Evolutionary conservation across 1,139 yeast genomes (phyloP).

Genomic region (Hyphopichia wangnamkhiaoensis): DNA sequence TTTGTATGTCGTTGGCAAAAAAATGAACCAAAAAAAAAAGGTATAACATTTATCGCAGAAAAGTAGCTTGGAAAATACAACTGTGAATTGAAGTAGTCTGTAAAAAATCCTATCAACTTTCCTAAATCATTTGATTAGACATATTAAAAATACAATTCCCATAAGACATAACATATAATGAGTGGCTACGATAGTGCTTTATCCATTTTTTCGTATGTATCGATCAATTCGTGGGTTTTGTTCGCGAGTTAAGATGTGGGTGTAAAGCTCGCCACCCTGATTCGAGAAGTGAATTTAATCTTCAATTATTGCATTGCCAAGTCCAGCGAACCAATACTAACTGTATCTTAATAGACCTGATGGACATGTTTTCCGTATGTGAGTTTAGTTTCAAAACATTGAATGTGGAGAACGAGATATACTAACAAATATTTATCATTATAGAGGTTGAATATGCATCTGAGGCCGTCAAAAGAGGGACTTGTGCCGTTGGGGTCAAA

Average conservation of each 20-base stretch:
- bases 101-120: not conserved
- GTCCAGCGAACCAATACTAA: too few species aligned
- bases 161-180: too few species aligned
- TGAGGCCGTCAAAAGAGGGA: constrained; percentile 98
- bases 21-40: not conserved
- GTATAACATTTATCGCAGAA: not conserved
- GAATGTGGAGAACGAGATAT: constrained; percentile 7
- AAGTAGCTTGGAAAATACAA: not conserved
- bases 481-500: constrained; percentile 96
- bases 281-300: not conserved
- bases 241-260: not conserved
- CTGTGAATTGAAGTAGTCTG: not conserved
- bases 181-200: constrained; percentile 99
- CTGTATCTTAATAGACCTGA: constrained; percentile 68
- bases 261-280: constrained; percentile 1
- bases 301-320: constrained; percentile 7
- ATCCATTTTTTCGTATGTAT: constrained; percentile 88
- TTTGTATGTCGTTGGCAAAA: not conserved
- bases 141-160: not conserved
- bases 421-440: constrained; percentile 24
- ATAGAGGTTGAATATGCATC: constrained; percentile 92
- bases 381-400: not conserved
- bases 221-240: not conserved
- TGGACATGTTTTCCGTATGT: constrained; percentile 93
- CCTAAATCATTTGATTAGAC: not conserved